Conservation (phyloP, 2,329 filamentous ascomycete genomes). For the Aspergillus cejpii region DNA sequence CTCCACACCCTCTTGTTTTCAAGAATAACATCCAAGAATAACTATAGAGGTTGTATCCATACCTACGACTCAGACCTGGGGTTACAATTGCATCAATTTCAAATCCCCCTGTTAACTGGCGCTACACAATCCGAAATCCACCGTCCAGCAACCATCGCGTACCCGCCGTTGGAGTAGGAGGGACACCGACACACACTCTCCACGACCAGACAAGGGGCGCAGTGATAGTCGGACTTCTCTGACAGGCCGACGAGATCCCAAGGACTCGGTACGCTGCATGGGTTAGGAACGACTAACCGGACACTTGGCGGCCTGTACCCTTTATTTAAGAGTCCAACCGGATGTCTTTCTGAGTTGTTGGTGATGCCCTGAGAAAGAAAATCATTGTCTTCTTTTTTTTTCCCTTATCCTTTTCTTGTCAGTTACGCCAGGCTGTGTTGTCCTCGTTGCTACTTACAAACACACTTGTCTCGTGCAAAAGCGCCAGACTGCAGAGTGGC, state of each 20-base stretch:
- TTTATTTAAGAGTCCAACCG: constrained; percentile 17
- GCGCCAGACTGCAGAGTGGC: constrained; percentile 1
- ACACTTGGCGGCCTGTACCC: constrained; percentile 14
- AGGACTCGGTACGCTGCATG: constrained; percentile 23
- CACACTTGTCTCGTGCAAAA: background rate
- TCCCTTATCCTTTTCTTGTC: background rate
- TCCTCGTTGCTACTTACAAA: background rate
- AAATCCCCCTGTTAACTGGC: constrained; percentile 10
- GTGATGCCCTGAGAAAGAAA: constrained; percentile 5
- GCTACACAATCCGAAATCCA: constrained; percentile 11
- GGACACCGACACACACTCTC: constrained; percentile 11
- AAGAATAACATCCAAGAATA: too few species aligned
- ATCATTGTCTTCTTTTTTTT: background rate
- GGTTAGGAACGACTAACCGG: constrained; percentile 18
- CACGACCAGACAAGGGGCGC: constrained; percentile 15
- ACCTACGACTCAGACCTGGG: too few species aligned
- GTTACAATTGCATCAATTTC: too few species aligned
- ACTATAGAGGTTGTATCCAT: too few species aligned
- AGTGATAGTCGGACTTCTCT: constrained; percentile 16
- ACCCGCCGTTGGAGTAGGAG: constrained; percentile 18
- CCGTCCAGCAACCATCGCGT: constrained; percentile 6
- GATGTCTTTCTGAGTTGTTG: constrained; percentile 18
- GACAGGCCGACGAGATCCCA: constrained; percentile 17
- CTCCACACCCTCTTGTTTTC: too few species aligned
- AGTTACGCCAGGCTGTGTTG: background rate